Evolutionary conservation across 495 filamentous ascomycete genomes (phyloP).

Genomic region (Aspergillus indologenus): DNA sequence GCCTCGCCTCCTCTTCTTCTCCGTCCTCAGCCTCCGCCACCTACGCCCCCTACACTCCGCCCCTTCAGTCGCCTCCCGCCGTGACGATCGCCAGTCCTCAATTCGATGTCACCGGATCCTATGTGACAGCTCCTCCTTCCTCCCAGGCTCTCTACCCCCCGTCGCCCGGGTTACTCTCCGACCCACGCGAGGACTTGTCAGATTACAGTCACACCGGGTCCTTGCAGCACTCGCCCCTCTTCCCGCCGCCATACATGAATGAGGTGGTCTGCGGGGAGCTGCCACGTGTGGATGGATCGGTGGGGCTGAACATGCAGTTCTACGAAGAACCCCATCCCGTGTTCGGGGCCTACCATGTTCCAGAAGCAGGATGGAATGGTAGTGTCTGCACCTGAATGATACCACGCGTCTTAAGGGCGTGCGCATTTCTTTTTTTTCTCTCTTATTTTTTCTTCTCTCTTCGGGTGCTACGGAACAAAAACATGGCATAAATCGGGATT

Average conservation of each 20-base stretch:
- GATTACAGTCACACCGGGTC: conserved; percentile 29
- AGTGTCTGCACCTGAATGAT: conserved; percentile 11
- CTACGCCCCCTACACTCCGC: conserved; percentile 41
- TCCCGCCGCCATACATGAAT: conserved; percentile 33
- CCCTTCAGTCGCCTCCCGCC: conserved; percentile 41
- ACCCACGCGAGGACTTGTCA: conserved; percentile 32
- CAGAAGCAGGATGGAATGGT: conserved; percentile 37
- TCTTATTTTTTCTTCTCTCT: conserved; percentile 6
- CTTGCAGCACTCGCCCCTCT: conserved; percentile 31
- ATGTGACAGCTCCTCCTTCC: conserved; percentile 29
- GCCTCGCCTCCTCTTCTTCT: conserved; percentile 35
- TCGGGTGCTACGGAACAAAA: conserved; percentile 5
- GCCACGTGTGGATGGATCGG: conserved; percentile 24
- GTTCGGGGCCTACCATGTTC: conserved; percentile 28
- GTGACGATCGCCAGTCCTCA: conserved; percentile 38
- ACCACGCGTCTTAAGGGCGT: too few relatives aligned
- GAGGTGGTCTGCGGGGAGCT: conserved; percentile 31
- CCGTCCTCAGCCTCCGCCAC: conserved; percentile 39
- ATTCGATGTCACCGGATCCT: conserved; percentile 33
- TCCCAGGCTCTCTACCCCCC: conserved; percentile 36
- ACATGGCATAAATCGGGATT: conserved; percentile 13
- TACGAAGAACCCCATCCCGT: conserved; percentile 33
- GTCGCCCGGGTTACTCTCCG: conserved; percentile 37
- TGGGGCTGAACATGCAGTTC: conserved; percentile 34
- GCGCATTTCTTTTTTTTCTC: conserved; percentile 3